Evolutionary conservation across 345 rosid species (phyloP), one percentile per base, ranked within the genome.

Genomic region (Camelina neglecta): DNA sequence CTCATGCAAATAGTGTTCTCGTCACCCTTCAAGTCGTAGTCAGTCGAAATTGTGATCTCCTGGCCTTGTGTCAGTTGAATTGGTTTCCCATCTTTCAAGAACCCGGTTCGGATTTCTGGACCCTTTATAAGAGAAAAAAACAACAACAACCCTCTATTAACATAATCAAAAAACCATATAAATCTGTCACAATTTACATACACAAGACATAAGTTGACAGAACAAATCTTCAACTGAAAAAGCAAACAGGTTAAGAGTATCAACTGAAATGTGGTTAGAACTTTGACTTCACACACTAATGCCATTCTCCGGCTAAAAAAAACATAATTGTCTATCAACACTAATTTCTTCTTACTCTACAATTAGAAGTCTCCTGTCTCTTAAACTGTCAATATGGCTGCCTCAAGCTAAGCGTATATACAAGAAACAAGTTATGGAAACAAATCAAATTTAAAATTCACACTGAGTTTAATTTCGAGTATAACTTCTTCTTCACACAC

Each of bases 31-130:
- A 90, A 77, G 69, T 71, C 79, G 65, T 92, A 94, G 72, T 90
- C 93, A 15, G 99, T 92, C 5, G 97, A 85, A 55, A 92, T 75
- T 58, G 92, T 92, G 80, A 94, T 90, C 60, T 90, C 96, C 66
- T 92, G 90, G 72, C 97, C 96, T 67, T 80, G 96, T 72, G 69
- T 90, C 67, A 90, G 67, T 67, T 85, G 93, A 74, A 86, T 57
- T 12, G 92, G 86, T 69, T 90, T 88, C 67, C 86, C 89, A 78
- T 86, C 93, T 83, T 86, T 81, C 61, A 86, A 74, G 75, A 89
- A 92, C n/a, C 93, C 90, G 1, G 90, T 89, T 79, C 93, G 89
- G 80, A 88, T 90, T 78, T 90, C 96, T 6, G 93, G 96, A 71
- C 96, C 96, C 92, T 90, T 72, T 16, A 64, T 9, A 39, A 79